Evolutionary conservation across 768 basidiomycete genomes (phyloP).

Genomic region (Lactarius tabidus): DNA sequence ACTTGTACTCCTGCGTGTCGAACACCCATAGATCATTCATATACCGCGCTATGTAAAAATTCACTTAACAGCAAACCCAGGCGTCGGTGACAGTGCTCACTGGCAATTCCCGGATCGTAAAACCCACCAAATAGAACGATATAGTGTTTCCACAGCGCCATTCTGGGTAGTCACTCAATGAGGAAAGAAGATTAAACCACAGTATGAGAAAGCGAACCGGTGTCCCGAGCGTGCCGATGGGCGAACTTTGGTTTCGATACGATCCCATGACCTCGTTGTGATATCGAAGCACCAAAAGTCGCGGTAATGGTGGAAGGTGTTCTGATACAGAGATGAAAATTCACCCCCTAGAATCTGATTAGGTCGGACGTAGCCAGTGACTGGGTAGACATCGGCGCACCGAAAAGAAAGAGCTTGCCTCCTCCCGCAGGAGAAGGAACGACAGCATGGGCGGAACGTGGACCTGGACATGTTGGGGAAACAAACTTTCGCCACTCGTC

Average conservation of each 20-base stretch:
- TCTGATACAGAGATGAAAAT: constrained; percentile 80
- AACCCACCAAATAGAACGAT: constrained; percentile 89
- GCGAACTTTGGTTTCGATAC: constrained; percentile 79
- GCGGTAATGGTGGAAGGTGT: constrained; percentile 81
- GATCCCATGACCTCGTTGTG: constrained; percentile 73
- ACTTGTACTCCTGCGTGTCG: constrained; percentile 81
- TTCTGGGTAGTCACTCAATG: constrained; percentile 40
- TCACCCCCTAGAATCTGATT: constrained; percentile 58
- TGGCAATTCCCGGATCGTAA: constrained; percentile 80
- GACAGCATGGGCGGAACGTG: constrained; percentile 82
- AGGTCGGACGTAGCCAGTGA: not conserved
- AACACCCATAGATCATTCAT: constrained; percentile 83
- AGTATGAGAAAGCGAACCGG: constrained; percentile 43
- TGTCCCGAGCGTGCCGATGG: constrained; percentile 83
- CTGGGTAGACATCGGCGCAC: constrained; percentile 34
- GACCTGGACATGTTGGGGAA: constrained; percentile 81
- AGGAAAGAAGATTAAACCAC: not conserved
- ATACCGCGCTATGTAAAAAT: constrained; percentile 55
- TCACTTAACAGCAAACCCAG: not conserved
- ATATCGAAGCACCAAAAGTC: constrained; percentile 90
- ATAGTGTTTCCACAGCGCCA: constrained; percentile 87
- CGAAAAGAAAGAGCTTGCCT: constrained; percentile 82
- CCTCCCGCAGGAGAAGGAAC: constrained; percentile 72
- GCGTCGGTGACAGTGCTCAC: constrained; percentile 38
- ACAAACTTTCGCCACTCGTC: constrained; percentile 89